phyloP scores from a whole-genome alignment of 345 rosid species.

The Firmiana major region DNA sequence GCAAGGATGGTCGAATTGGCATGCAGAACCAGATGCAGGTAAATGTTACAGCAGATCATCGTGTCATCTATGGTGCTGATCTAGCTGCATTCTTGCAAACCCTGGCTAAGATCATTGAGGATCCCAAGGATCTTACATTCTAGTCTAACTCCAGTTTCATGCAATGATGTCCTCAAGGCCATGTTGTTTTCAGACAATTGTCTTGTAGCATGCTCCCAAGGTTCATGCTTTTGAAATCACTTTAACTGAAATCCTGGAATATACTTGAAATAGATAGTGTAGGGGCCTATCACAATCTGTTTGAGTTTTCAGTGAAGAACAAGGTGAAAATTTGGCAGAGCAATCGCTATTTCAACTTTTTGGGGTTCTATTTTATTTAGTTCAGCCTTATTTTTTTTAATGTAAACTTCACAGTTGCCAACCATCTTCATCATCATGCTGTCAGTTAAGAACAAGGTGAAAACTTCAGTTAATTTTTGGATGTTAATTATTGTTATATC shows the following conservation, averaged over 20 bases:
- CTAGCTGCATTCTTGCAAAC: conserved; percentile 93
- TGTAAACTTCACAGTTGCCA: background rate
- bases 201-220: conserved; percentile 20
- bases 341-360: background rate
- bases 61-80: conserved; percentile 92
- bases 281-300: conserved; percentile 7
- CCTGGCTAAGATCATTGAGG: conserved; percentile 74
- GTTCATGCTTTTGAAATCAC: conserved; percentile 28
- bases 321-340: background rate
- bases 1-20: conserved; percentile 84
- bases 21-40: conserved; percentile 98
- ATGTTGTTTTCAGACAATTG: conserved; percentile 13
- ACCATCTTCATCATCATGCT: background rate
- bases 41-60: conserved; percentile 90
- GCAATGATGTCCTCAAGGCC: conserved; percentile 9
- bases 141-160: conserved; percentile 22
- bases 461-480: too few relatives aligned
- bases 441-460: background rate
- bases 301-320: background rate
- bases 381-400: background rate
- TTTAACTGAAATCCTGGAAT: conserved; percentile 21
- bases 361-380: background rate
- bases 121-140: conserved; percentile 83
- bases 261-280: conserved; percentile 1
- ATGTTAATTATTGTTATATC: background rate